phyloP scores from a whole-genome alignment of 169 alveolate species.

The Cryptosporidium xiaoi region DNA sequence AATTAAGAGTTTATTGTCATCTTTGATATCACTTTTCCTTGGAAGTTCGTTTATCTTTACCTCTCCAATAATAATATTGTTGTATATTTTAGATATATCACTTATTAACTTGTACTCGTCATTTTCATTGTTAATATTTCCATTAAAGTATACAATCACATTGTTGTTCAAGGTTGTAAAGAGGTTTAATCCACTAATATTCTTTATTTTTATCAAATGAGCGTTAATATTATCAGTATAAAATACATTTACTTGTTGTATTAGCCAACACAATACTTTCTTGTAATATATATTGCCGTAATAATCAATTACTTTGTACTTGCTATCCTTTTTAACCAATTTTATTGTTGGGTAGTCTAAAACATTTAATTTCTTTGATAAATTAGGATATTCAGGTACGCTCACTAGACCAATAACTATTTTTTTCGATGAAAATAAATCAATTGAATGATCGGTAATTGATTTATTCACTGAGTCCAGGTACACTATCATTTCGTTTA shows the following conservation, averaged over 20 bases:
- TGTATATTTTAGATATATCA: conserved; percentile 35
- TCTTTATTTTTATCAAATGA: conserved; percentile 15
- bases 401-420: conserved; percentile 35
- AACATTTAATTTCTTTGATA: conserved; percentile 44
- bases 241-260: conserved; percentile 30
- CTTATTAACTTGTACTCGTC: conserved; percentile 10
- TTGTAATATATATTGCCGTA: conserved; percentile 37
- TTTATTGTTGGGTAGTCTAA: conserved; percentile 61
- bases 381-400: conserved; percentile 54
- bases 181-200: conserved; percentile 2
- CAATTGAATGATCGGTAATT: not conserved
- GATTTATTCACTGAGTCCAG: not conserved
- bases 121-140: conserved; percentile 5
- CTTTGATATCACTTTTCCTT: not conserved
- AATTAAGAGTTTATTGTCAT: not conserved
- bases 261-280: conserved; percentile 39
- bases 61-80: conserved; percentile 53
- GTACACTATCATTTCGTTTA: conserved; percentile 39
- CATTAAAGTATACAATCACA: conserved; percentile 31
- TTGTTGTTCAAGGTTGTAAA: conserved; percentile 17
- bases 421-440: conserved; percentile 32
- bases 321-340: conserved; percentile 9
- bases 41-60: conserved; percentile 13
- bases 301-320: conserved; percentile 18
- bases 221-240: conserved; percentile 5